These are phyloP conservation scores for Blastocystis hominis DNA, from an alignment of 352 stramenopile genomes.

Conservation along the genomic window DNA sequence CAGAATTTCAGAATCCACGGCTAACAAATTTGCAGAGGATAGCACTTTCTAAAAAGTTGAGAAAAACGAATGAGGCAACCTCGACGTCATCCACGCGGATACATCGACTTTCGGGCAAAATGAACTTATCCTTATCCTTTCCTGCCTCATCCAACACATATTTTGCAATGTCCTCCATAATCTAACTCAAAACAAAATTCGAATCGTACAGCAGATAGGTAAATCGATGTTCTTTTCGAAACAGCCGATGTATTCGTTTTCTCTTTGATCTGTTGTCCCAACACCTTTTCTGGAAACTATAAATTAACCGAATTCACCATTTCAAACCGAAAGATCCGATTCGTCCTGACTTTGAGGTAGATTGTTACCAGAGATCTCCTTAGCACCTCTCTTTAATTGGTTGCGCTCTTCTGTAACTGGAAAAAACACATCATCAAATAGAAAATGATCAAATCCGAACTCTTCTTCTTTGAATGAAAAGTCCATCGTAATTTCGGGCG, in stretches of 20 bases:
- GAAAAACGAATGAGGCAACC: not conserved
- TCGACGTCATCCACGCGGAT: constrained; percentile 32
- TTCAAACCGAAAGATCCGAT: not conserved
- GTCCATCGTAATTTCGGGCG: no score
- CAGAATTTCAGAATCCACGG: not conserved
- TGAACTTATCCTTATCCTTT: not conserved
- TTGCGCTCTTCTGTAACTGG: not conserved
- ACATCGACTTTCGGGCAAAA: not conserved
- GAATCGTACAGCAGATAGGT: constrained; percentile 10
- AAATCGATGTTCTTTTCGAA: constrained; percentile 20
- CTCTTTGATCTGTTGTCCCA: constrained; percentile 46
- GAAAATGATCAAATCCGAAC: not conserved
- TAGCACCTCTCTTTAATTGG: not conserved
- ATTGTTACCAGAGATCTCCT: not conserved
- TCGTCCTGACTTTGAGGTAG: not conserved
- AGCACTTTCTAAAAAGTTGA: constrained; percentile 10
- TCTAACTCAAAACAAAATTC: not conserved
- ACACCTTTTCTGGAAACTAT: constrained; percentile 38
- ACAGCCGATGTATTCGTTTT: not conserved
- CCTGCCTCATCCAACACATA: constrained; percentile 43
- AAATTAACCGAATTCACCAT: not conserved
- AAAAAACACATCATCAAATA: not conserved
- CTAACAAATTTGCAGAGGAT: not conserved
- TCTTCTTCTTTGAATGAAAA: not conserved
- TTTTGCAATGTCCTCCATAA: constrained; percentile 43